Evolutionary conservation across 2,329 filamentous ascomycete species (phyloP).

Genomic region (Spiromastix sp.): DNA sequence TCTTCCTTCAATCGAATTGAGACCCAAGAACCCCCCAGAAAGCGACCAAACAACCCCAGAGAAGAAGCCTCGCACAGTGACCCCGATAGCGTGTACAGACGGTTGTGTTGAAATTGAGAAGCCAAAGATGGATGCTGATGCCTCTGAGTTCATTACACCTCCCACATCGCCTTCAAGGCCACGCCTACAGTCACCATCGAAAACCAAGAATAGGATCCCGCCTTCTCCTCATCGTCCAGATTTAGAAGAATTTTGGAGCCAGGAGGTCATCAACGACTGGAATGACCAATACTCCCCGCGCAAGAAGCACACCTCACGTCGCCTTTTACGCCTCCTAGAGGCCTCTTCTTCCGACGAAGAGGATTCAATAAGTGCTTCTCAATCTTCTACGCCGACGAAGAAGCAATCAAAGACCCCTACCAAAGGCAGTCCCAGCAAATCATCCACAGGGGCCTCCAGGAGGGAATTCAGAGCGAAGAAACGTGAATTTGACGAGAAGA

Average conservation of each 20-base stretch:
- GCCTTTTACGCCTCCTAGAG: slow-evolving; percentile 11
- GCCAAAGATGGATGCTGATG: too few relatives aligned
- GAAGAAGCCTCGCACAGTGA: too few relatives aligned
- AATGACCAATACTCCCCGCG: slow-evolving; percentile 44
- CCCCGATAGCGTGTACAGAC: too few relatives aligned
- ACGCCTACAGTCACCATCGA: slow-evolving; percentile 38
- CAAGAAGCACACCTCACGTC: slow-evolving; percentile 23
- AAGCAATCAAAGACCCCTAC: slow-evolving; percentile 14
- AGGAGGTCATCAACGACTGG: slow-evolving; percentile 43
- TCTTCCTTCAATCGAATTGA: neutral
- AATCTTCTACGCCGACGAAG: neutral
- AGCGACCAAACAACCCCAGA: too few relatives aligned
- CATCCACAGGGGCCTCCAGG: slow-evolving; percentile 20
- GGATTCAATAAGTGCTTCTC: slow-evolving; percentile 10
- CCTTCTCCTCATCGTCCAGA: slow-evolving; percentile 41
- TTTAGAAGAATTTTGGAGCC: slow-evolving; percentile 45
- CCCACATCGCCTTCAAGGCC: slow-evolving; percentile 34
- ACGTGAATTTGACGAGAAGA: slow-evolving; percentile 44
- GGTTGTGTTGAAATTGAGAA: too few relatives aligned
- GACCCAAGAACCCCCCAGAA: neutral
- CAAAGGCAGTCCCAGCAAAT: slow-evolving; percentile 18
- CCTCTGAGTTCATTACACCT: slow-evolving; percentile 26
- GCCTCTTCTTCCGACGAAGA: slow-evolving; percentile 30
- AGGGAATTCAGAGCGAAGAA: slow-evolving; percentile 26
- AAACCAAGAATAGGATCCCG: slow-evolving; percentile 33